Base-by-base conservation (phyloP, 2,329 filamentous ascomycete genomes). In the Scedosporium boydii region DNA sequence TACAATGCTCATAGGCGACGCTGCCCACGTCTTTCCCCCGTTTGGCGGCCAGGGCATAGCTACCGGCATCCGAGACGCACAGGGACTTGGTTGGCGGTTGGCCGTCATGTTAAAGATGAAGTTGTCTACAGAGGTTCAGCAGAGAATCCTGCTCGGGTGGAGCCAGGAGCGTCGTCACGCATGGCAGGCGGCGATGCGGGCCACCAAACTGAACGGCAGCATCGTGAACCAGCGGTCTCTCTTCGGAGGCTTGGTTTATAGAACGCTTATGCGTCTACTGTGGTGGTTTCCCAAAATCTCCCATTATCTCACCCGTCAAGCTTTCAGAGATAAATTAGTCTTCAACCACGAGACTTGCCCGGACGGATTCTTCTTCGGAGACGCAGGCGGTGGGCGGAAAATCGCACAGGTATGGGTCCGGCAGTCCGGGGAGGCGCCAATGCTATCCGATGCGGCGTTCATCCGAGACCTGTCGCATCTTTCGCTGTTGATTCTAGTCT, bases 11-110 rank as follows among this genome's bases (percentile, higher is more conserved):
- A 76, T 75, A 51, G 79, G 80, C 16, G 80, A 82, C 64, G 73
- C 80, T 5, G 79, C 80, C 2, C 80, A 82, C 67, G 80, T 82
- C 4, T 81, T 82, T 63, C 80, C 79, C 4, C 79, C 80, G 2
- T 81, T 76, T 63, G 73, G 71, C 3, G 73, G 72, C 0, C 74
- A 76, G 63, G 74, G 73, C 2, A 74, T 75, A 41, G 71, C 72
- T 14, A 70, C 69, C 18, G 73, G 73, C 14, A 65, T 75, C 27
- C 66, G 73, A 2, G 74, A 76, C 59, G 73, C 73, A 9, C 68
- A 71, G 7, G 66, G 69, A 27, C 67, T 76, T 1, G 69, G 67
- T 18, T 75, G 74, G 74, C 70, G 73, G 2, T 67, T 76, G 3
- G 58, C 38, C 16, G 23, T 59, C n/a, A 59, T 59, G 58, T 59